Evolutionary conservation across 352 stramenopile species (phyloP).

Genomic region (Globisporangium spiculum): DNA sequence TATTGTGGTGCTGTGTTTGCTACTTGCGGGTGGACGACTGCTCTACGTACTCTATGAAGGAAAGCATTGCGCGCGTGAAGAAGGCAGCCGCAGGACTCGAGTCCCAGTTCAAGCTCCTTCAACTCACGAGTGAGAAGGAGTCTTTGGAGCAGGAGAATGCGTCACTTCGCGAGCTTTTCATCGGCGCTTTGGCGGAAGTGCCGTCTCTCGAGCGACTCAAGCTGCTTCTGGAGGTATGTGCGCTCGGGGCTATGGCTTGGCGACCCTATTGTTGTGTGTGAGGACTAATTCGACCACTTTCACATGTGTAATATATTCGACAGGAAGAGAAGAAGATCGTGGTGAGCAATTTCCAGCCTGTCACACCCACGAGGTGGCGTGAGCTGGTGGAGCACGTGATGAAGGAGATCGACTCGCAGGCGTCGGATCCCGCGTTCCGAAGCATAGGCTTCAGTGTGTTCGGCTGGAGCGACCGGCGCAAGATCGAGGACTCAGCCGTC

Average conservation of each 20-base stretch:
- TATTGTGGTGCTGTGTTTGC: not conserved
- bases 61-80: slow-evolving; percentile 34
- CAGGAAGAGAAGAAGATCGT: slow-evolving; percentile 31
- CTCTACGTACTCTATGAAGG: slow-evolving; percentile 6
- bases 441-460: slow-evolving; percentile 37
- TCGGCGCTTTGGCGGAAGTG: slow-evolving; percentile 11
- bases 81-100: slow-evolving; percentile 30
- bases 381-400: slow-evolving; percentile 34
- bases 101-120: slow-evolving; percentile 33
- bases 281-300: not conserved
- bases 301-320: not conserved
- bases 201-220: slow-evolving; percentile 27
- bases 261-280: not conserved
- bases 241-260: no score
- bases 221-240: slow-evolving; percentile 14
- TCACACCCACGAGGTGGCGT: slow-evolving; percentile 33
- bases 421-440: slow-evolving; percentile 30
- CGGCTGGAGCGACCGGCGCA: slow-evolving; percentile 41
- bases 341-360: slow-evolving; percentile 27
- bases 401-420: slow-evolving; percentile 27
- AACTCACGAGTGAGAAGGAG: slow-evolving; percentile 32
- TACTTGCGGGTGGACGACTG: not conserved
- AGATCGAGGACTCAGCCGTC: slow-evolving; percentile 34
- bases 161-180: slow-evolving; percentile 21
- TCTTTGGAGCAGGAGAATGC: slow-evolving; percentile 38